Evolutionary conservation across 1,139 yeast genomes (phyloP), one percentile per base, ranked within the genome.

Genomic region (Taiozyma sp.): DNA sequence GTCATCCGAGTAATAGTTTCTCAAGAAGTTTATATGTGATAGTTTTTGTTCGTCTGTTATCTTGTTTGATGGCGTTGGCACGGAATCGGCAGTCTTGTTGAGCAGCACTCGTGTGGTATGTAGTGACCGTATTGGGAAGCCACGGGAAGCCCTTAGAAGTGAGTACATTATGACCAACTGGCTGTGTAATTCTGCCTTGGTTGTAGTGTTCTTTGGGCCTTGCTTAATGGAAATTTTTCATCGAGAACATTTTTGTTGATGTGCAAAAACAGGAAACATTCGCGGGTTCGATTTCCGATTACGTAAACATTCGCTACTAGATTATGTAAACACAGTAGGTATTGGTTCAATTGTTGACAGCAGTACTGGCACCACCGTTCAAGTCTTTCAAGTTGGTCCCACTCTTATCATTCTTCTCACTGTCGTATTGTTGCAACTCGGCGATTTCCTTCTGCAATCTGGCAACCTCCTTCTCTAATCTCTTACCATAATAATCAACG

Each of bases 401-500:
- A 19, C 41, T 38, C 9, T 19, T 38, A 3, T 38, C 41, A 19
- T 22, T 38, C 24, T 38, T 38, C 9, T 38, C 41, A 38, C 41
- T 38, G 14, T 38, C 41, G 14, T 19, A 38, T 19, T 38, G 41
- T 19, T 57, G 86, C 55, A 84, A 68, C 30, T 74, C 77, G 14
- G 73, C 76, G 29, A 93, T 80, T 64, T 92, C 97, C 27, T 69
- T 69, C 65, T 84, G 87, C 62, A 93, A 74, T 63, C 80, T 79
- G 34, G 74, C 71, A 42, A 92, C 89, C 66, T 93, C 97, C 62
- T 86, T 89, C 64, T 84, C 96, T 69, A 87, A 84, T 62, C 90
- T 77, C 65, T 85, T 87, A 53, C 96, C 97, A 70, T 92, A 93
- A 44, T 87, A 86, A 64, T 93, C 98, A 53, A 93, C 78, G 65